These are phyloP conservation scores for Pleurotus tuber-regium DNA, from an alignment of 768 basidiomycete species.

Conservation along the genomic window DNA sequence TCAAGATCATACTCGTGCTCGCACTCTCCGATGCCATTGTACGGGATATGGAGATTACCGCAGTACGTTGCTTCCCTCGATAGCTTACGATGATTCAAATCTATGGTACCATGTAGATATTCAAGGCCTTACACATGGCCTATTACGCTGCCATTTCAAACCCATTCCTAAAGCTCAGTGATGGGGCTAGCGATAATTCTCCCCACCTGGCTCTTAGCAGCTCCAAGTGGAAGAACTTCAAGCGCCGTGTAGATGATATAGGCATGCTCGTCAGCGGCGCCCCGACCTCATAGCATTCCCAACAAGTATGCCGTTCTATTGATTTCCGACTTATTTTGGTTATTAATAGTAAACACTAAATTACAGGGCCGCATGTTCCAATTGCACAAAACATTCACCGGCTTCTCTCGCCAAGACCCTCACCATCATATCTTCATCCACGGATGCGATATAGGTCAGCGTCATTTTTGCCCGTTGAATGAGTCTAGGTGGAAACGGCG, in stretches of 20 bases:
- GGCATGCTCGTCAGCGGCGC: conserved; percentile 53
- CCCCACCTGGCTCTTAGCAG: conserved; percentile 59
- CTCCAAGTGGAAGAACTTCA: conserved; percentile 68
- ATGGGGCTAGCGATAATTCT: conserved; percentile 47
- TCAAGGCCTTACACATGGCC: conserved; percentile 86
- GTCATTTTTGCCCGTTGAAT: conserved; percentile 56
- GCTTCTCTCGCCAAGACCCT: conserved; percentile 77
- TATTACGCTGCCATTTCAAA: conserved; percentile 83
- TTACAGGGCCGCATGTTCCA: conserved; percentile 46
- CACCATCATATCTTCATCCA: conserved; percentile 72
- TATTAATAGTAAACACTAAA: conserved; percentile 20
- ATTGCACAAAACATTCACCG: conserved; percentile 47
- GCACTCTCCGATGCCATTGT: conserved; percentile 81
- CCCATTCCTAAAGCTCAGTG: conserved; percentile 78
- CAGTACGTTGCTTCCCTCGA: conserved; percentile 42
- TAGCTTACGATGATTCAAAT: not conserved
- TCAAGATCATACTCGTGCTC: conserved; percentile 83
- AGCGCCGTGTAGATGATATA: conserved; percentile 73
- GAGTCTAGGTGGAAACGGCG: conserved; percentile 32
- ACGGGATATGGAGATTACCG: conserved; percentile 74
- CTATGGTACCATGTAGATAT: conserved; percentile 49
- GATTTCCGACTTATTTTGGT: too few species aligned
- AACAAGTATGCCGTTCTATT: too few species aligned
- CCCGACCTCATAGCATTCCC: conserved; percentile 17
- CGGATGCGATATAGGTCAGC: conserved; percentile 63